Evolutionary conservation across 331 rosid genomes (phyloP).

Genomic region (Acacia concinna): DNA sequence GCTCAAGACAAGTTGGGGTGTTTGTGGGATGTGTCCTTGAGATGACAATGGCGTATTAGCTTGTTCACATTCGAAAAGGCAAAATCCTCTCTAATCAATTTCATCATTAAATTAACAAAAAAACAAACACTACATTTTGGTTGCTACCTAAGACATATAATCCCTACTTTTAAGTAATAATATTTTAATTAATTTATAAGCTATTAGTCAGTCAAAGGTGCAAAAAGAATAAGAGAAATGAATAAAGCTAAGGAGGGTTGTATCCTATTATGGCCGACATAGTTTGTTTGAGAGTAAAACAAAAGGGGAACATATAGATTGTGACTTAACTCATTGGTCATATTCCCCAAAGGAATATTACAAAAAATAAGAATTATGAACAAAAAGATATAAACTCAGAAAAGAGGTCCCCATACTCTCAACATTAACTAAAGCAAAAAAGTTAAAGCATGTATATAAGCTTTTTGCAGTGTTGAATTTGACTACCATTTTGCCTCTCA

Average conservation of each 20-base stretch:
- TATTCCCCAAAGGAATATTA: slow-evolving; percentile 22
- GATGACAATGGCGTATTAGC: neutral
- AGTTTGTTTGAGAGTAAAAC: slow-evolving; percentile 53
- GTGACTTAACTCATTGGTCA: slow-evolving; percentile 50
- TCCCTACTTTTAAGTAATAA: slow-evolving; percentile 1
- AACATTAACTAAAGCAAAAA: slow-evolving; percentile 33
- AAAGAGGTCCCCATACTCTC: slow-evolving; percentile 44
- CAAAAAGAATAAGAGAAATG: slow-evolving; percentile 14
- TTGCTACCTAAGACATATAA: slow-evolving; percentile 32
- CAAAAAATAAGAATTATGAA: neutral
- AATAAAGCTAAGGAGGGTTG: slow-evolving; percentile 37
- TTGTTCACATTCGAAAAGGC: slow-evolving; percentile 41
- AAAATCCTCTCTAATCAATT: slow-evolving; percentile 18
- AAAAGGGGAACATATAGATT: slow-evolving; percentile 59
- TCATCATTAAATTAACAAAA: slow-evolving; percentile 38
- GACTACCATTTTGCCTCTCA: slow-evolving; percentile 52
- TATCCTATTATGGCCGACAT: slow-evolving; percentile 68
- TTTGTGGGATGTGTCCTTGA: neutral
- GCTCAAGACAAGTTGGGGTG: slow-evolving; percentile 14
- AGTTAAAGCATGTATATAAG: slow-evolving; percentile 25
- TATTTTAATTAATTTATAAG: neutral
- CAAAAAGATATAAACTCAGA: neutral
- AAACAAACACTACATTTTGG: slow-evolving; percentile 32
- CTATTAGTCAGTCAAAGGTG: slow-evolving; percentile 41
- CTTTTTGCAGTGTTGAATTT: slow-evolving; percentile 62